Evolutionary conservation across 1,139 yeast species (phyloP).

Genomic region (Pneumocystis murina): DNA sequence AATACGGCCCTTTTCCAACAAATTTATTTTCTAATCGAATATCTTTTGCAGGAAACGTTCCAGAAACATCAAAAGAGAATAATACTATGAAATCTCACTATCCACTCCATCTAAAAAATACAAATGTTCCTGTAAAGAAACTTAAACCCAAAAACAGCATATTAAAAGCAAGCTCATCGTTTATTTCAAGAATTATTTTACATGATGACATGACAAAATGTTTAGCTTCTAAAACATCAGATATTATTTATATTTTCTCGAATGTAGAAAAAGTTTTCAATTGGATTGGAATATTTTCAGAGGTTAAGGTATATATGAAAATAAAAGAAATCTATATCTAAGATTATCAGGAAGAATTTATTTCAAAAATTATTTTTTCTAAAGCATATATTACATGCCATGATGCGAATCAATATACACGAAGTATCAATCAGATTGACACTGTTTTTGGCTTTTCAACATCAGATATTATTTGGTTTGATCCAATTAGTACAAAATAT

Average conservation of each 20-base stretch:
- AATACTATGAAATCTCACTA: background rate
- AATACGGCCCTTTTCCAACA: background rate
- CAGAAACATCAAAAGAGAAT: background rate
- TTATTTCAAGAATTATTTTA: conserved; percentile 27
- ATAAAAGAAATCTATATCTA: background rate
- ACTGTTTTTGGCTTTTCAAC: conserved; percentile 37
- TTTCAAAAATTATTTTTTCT: conserved; percentile 28
- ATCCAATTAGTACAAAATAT: conserved; percentile 33
- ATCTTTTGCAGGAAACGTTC: background rate
- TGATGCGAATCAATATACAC: conserved; percentile 25
- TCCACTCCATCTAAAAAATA: background rate
- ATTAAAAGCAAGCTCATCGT: conserved; percentile 27
- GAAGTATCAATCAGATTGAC: conserved; percentile 31
- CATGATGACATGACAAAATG: conserved; percentile 25
- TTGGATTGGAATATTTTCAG: conserved; percentile 23
- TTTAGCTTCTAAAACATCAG: conserved; percentile 21
- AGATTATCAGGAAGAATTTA: conserved; percentile 23
- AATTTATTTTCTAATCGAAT: background rate
- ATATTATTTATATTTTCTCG: conserved; percentile 22
- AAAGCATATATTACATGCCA: conserved; percentile 30
- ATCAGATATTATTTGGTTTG: conserved; percentile 45
- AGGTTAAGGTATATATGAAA: conserved; percentile 6
- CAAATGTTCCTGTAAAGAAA: conserved; percentile 10
- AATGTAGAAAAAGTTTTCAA: conserved; percentile 26
- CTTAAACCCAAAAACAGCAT: conserved; percentile 23